A percentile compares a stretch with the other conserved stretches of the same genome.
phyloP scores from a whole-genome alignment of 2,329 filamentous ascomycete species.

The Hirsutella thompsonii region DNA sequence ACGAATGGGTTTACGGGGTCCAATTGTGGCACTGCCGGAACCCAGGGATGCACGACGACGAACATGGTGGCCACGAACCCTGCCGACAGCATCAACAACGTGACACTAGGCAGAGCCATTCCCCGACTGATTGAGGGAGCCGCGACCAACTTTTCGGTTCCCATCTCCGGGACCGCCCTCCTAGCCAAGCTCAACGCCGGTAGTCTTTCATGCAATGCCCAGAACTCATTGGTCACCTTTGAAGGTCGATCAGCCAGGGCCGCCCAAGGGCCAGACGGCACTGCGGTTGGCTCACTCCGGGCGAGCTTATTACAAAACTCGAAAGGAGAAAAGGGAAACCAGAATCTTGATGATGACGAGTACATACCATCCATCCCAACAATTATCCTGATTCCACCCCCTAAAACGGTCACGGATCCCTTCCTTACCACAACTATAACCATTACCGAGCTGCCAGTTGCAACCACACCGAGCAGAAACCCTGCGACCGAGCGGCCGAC shows the following conservation, averaged over 20 bases:
- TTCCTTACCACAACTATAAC: neutral
- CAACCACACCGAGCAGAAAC: neutral
- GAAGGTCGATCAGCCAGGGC: slow-evolving; percentile 37
- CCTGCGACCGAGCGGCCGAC: neutral
- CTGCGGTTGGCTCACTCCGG: neutral
- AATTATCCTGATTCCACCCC: slow-evolving; percentile 2
- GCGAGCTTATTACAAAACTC: neutral
- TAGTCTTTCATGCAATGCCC: slow-evolving; percentile 66
- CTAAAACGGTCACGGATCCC: neutral
- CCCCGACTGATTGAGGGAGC: slow-evolving; percentile 59
- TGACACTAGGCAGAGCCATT: slow-evolving; percentile 70
- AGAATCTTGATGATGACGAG: slow-evolving; percentile 1
- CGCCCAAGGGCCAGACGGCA: slow-evolving; percentile 2
- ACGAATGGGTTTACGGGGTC: slow-evolving; percentile 68
- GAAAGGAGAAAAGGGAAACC: no score
- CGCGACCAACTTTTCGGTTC: slow-evolving; percentile 58
- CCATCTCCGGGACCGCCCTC: slow-evolving; percentile 56
- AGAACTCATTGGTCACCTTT: slow-evolving; percentile 84
- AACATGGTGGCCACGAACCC: slow-evolving; percentile 27
- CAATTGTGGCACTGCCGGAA: slow-evolving; percentile 33
- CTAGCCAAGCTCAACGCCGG: slow-evolving; percentile 63
- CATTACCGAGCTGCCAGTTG: no score
- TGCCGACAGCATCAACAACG: slow-evolving; percentile 38
- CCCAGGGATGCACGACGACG: slow-evolving; percentile 40
- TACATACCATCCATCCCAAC: slow-evolving; percentile 2